Percentiles rank a stretch among this genome's conserved stretches.
phyloP scores from a whole-genome alignment of 805 yeast genomes.

The Barnettozyma pratensis region DNA sequence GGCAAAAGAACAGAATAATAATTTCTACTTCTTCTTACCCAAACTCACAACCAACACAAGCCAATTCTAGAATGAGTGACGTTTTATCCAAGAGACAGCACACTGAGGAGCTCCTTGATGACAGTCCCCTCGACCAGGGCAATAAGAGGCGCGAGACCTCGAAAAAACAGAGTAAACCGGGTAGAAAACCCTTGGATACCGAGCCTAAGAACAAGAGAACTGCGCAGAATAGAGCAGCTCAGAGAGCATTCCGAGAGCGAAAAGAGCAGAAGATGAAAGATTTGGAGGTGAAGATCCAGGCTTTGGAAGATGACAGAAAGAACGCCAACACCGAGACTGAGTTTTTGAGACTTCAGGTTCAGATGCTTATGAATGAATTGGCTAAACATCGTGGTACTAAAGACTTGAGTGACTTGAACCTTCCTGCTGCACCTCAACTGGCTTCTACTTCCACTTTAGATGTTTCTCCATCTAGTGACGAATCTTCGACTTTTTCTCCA shows the following conservation, averaged over 20 bases:
- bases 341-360: slow-evolving; percentile 70
- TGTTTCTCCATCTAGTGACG: slow-evolving; percentile 10
- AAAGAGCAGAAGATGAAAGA: slow-evolving; percentile 85
- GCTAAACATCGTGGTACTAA: slow-evolving; percentile 45
- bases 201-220: slow-evolving; percentile 88
- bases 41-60: neutral
- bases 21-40: neutral
- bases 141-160: slow-evolving; percentile 22
- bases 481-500: slow-evolving; percentile 17
- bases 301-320: slow-evolving; percentile 66
- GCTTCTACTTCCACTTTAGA: neutral
- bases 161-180: slow-evolving; percentile 49
- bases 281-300: slow-evolving; percentile 69
- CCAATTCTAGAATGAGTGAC: slow-evolving; percentile 4
- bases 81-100: slow-evolving; percentile 8
- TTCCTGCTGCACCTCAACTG: slow-evolving; percentile 12
- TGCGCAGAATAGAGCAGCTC: slow-evolving; percentile 98
- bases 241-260: slow-evolving; percentile 92
- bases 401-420: slow-evolving; percentile 23
- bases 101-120: neutral
- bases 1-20: slow-evolving; percentile 3
- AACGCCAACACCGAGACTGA: slow-evolving; percentile 68
- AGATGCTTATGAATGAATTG: slow-evolving; percentile 66
- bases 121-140: slow-evolving; percentile 3
- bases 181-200: slow-evolving; percentile 71